phyloP scores from a whole-genome alignment of 2,329 filamentous ascomycete genomes.

The Penicillium sp. region DNA sequence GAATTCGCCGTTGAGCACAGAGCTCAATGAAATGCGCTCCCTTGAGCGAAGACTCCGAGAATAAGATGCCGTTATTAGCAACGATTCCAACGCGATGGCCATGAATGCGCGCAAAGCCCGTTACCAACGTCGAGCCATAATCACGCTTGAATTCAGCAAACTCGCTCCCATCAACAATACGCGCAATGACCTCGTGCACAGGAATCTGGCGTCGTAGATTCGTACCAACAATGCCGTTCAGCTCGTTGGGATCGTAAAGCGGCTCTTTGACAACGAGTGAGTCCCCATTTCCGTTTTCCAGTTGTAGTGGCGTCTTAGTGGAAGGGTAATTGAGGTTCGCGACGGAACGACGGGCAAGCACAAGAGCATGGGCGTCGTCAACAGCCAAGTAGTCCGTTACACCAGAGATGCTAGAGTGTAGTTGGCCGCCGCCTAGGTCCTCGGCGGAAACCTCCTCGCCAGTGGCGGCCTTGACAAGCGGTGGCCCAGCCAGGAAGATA shows the following conservation, averaged over 20 bases:
- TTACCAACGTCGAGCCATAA: conserved; percentile 87
- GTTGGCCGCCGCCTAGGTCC: conserved; percentile 83
- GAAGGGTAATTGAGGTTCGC: conserved; percentile 86
- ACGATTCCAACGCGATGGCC: conserved; percentile 90
- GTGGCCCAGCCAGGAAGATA: conserved; percentile 93
- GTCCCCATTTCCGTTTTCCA: conserved; percentile 19
- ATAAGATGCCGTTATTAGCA: conserved; percentile 94
- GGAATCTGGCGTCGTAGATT: conserved; percentile 85
- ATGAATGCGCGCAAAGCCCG: conserved; percentile 87
- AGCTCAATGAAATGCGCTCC: conserved; percentile 97
- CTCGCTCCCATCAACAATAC: conserved; percentile 85
- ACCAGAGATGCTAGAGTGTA: conserved; percentile 88
- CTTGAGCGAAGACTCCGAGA: conserved; percentile 85
- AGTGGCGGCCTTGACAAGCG: conserved; percentile 92
- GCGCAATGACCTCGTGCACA: conserved; percentile 86
- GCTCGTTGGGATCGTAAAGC: conserved; percentile 74
- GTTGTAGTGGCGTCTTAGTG: conserved; percentile 37
- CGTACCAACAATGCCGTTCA: conserved; percentile 84
- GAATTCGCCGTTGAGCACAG: conserved; percentile 84
- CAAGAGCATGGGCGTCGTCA: conserved; percentile 86
- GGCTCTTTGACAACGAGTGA: conserved; percentile 65
- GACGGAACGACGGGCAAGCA: conserved; percentile 80
- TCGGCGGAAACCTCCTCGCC: conserved; percentile 90
- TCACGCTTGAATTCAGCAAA: conserved; percentile 94
- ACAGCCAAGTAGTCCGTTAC: conserved; percentile 96